Conservation (phyloP, 1,284 basidiomycete species). For the Cutaneotrichosporon sp. region DNA sequence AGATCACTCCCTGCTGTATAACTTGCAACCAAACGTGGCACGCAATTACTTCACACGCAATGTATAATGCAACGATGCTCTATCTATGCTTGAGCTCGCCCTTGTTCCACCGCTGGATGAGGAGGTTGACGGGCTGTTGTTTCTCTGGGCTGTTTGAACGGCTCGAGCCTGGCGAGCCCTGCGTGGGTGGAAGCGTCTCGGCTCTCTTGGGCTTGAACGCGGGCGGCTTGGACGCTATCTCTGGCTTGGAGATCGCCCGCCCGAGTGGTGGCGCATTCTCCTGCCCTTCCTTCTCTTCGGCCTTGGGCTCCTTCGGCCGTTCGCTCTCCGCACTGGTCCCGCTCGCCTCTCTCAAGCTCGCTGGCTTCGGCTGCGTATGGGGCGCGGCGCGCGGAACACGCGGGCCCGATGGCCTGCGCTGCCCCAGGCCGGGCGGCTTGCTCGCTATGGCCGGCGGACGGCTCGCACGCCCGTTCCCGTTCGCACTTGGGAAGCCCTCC, state of each 20-base stretch:
- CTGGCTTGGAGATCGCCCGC: neutral
- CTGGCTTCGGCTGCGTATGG: constrained; percentile 12
- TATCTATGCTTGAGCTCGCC: constrained; percentile 12
- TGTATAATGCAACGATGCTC: neutral
- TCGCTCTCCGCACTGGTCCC: neutral
- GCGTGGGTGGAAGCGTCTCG: neutral
- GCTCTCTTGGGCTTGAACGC: neutral
- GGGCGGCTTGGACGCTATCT: constrained; percentile 1
- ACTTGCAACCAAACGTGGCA: neutral
- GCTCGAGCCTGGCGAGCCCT: constrained; percentile 7
- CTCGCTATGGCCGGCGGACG: constrained; percentile 32
- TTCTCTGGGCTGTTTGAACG: constrained; percentile 41
- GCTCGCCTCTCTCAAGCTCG: constrained; percentile 4
- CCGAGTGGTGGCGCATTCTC: neutral
- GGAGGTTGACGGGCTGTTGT: constrained; percentile 46
- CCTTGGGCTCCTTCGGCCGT: constrained; percentile 8
- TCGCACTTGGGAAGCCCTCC: constrained; percentile 6
- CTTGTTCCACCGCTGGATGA: constrained; percentile 47
- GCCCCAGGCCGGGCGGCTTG: constrained; percentile 33
- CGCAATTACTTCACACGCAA: neutral
- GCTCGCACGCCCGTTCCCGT: constrained; percentile 4
- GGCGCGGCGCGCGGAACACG: constrained; percentile 3
- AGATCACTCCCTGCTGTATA: neutral
- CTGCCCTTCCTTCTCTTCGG: neutral
- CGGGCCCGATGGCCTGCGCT: constrained; percentile 24